Evolutionary conservation across 306 rosid genomes (phyloP), one percentile per base, ranked within the genome.

Genomic region (Amphicarpaea edgeworthii): DNA sequence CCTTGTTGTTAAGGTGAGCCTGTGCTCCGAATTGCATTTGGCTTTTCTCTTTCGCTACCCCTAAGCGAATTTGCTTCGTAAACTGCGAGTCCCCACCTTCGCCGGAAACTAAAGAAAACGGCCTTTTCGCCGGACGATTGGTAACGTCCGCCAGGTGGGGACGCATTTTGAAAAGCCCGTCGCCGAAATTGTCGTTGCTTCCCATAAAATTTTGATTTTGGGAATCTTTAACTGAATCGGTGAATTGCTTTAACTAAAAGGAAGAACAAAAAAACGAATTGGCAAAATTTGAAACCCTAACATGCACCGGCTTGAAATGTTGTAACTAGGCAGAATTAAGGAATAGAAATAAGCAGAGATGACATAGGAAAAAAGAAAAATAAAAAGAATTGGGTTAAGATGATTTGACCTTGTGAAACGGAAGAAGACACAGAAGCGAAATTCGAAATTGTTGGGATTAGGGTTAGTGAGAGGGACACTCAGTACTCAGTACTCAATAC

Each of bases 131-230:
- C 0, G 83, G 90, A 20, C 87, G 85, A 66, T 95, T 95, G 4
- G 96, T 86, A 78, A 85, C 37, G 66, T 95, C 91, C 0, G 85
- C 54, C 0, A 94, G 86, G 63, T 37, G 95, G 9, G 78, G 58
- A 4, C 96, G 96, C 79, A 74, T n/a, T 75, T 79, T 87, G 37
- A 53, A 17, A 43, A 72, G 43, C 75, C 73, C 81, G 43, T 82
- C 84, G 16, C 58, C 74, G 34, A 77, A 75, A 77, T 64, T 86
- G 82, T 85, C 87, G 46, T 76, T 80, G 55, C 84, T 81, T 83
- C 81, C 91, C 84, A 60, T 80, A 70, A 45, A 63, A 79, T 6
- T 62, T 71, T 4, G 71, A 78, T 38, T 58, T 16, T 7, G 15
- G 0, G 20, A 34, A 19, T 46, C 17, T 59, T 15, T 15, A 59